Conservation (phyloP, 306 rosid genomes). For the Fragaria iinumae region DNA sequence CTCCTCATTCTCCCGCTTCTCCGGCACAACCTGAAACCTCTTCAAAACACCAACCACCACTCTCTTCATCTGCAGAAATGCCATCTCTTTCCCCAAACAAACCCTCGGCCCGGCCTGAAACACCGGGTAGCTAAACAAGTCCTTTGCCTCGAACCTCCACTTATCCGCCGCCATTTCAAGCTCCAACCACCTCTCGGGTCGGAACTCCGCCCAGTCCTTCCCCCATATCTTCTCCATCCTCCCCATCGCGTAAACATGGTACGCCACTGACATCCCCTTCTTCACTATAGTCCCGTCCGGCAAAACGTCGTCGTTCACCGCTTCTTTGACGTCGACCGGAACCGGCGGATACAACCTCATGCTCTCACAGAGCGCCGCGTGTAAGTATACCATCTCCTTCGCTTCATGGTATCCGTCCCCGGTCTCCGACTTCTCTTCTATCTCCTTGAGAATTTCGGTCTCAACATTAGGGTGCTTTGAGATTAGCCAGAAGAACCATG, state of each 20-base stretch:
- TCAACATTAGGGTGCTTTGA: constrained; percentile 41
- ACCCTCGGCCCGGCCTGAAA: constrained; percentile 85
- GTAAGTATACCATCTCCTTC: constrained; percentile 59
- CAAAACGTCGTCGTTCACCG: constrained; percentile 39
- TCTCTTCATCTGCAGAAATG: constrained; percentile 80
- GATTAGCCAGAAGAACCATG: constrained; percentile 75
- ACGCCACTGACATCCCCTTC: constrained; percentile 53
- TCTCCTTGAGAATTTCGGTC: constrained; percentile 34
- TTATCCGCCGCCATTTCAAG: constrained; percentile 11
- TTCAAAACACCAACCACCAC: constrained; percentile 48
- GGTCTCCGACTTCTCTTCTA: background rate
- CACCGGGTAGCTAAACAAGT: constrained; percentile 54
- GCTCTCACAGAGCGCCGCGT: constrained; percentile 67
- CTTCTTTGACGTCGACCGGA: constrained; percentile 43
- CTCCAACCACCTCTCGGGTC: constrained; percentile 69
- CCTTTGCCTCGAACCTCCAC: constrained; percentile 55
- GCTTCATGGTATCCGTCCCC: constrained; percentile 38
- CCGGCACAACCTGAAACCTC: constrained; percentile 51
- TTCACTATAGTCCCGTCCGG: constrained; percentile 61
- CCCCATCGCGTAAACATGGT: constrained; percentile 64
- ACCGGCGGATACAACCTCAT: constrained; percentile 74
- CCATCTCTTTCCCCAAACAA: constrained; percentile 80
- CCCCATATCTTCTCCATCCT: constrained; percentile 67
- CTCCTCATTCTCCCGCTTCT: constrained; percentile 7
- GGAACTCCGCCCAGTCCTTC: constrained; percentile 49